Conservation (phyloP, 805 yeast species). For the Cyberlindnera maritima region DNA sequence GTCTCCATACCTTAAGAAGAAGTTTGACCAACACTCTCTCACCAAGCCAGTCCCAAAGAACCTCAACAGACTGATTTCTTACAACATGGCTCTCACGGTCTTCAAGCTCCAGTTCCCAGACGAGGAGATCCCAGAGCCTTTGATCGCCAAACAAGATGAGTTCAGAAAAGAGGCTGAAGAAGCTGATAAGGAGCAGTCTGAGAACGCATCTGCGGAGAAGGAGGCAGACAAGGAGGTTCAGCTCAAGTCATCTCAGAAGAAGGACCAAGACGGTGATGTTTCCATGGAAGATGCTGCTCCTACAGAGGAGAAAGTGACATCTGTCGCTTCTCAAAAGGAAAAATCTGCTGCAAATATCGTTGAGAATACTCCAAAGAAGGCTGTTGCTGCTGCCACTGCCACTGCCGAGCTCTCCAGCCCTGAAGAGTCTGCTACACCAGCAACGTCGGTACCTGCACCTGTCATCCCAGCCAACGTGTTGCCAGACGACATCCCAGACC, state of each 20-base stretch:
- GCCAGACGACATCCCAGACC: constrained; percentile 10
- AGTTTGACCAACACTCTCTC: constrained; percentile 8
- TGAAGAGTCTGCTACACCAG: no score
- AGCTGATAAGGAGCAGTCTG: neutral
- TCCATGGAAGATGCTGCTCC: constrained; percentile 4
- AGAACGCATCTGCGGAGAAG: neutral
- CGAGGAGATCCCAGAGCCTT: constrained; percentile 1
- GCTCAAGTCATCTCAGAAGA: neutral
- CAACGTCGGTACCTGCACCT: neutral
- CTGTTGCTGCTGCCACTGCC: neutral
- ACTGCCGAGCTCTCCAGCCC: no score
- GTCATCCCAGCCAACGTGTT: constrained; percentile 5
- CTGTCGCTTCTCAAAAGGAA: neutral
- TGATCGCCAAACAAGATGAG: neutral
- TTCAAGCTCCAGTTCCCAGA: constrained; percentile 12
- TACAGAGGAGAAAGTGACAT: neutral
- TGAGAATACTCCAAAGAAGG: neutral
- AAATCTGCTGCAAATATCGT: neutral
- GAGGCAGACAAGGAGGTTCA: neutral
- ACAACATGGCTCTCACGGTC: constrained; percentile 4
- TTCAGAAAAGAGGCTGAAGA: neutral
- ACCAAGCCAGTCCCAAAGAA: constrained; percentile 7
- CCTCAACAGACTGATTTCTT: constrained; percentile 1
- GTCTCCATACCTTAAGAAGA: constrained; percentile 9
- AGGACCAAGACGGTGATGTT: constrained; percentile 3